These are phyloP conservation scores for Ulota crispa DNA, from an alignment of 225 moss, liverwort and hornwort species.

Conservation along the genomic window DNA sequence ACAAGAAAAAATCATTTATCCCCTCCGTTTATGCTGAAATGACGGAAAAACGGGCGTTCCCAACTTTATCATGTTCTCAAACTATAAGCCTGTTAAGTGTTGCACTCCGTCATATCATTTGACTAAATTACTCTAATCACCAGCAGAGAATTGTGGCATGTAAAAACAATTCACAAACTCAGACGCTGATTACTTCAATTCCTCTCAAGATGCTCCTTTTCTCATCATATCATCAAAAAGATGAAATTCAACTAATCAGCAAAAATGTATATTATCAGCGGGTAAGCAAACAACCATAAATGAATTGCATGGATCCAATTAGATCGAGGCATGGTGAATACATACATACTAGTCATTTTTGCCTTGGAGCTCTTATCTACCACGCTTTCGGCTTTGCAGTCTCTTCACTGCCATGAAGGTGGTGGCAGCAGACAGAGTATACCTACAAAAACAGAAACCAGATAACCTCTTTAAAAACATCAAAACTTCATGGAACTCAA, in stretches of 20 bases:
- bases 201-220: neutral
- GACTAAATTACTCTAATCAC: neutral
- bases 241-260: neutral
- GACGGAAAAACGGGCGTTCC: neutral
- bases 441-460: conserved; percentile 49
- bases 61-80: neutral
- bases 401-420: conserved; percentile 91
- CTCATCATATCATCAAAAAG: neutral
- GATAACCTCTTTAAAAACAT: neutral
- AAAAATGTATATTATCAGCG: neutral
- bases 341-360: neutral
- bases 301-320: conserved; percentile 21
- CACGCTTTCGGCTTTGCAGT: conserved; percentile 56
- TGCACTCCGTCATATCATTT: neutral
- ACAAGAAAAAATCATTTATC: neutral
- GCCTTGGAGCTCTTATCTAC: conserved; percentile 34
- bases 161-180: neutral
- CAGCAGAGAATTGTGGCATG: neutral
- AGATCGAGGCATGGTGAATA: conserved; percentile 8
- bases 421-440: conserved; percentile 88
- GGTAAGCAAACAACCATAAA: conserved; percentile 2
- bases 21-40: neutral
- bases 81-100: neutral
- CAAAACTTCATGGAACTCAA: neutral
- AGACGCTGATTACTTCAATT: neutral